phyloP scores from a whole-genome alignment of 2,329 filamentous ascomycete species.

The Cladosporium sp. region DNA sequence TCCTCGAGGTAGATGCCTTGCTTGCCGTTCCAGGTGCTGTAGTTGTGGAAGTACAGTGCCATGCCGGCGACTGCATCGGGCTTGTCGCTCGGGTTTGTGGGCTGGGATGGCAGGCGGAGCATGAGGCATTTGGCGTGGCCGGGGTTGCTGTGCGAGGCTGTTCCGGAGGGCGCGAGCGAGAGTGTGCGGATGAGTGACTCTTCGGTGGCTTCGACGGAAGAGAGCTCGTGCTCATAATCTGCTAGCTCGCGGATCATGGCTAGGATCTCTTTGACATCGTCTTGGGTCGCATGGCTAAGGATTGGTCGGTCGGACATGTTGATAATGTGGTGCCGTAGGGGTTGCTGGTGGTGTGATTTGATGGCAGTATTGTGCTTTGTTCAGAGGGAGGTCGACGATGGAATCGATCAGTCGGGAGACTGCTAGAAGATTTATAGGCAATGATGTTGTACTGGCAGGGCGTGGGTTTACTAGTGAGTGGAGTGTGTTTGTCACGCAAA shows the following conservation, averaged over 20 bases:
- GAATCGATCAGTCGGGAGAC: background rate
- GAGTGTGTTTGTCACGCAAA: constrained; percentile 5
- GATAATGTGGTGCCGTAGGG: background rate
- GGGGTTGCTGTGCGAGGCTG: constrained; percentile 36
- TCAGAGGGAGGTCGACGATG: background rate
- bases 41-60: constrained; percentile 93
- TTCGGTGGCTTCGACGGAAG: constrained; percentile 75
- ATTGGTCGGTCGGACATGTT: constrained; percentile 12
- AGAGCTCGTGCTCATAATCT: constrained; percentile 77
- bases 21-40: constrained; percentile 86
- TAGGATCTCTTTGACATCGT: constrained; percentile 82
- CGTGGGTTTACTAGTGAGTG: constrained; percentile 5
- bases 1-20: constrained; percentile 93
- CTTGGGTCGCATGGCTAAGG: constrained; percentile 13
- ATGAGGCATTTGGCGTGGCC: constrained; percentile 76
- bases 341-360: background rate
- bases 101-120: constrained; percentile 43
- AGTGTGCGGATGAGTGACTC: constrained; percentile 72
- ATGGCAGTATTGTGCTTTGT: background rate
- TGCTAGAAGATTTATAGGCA: background rate
- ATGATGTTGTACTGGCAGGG: constrained; percentile 13
- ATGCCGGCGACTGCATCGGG: constrained; percentile 62
- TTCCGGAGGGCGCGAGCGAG: constrained; percentile 62
- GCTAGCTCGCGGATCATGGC: constrained; percentile 81
- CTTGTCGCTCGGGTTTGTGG: constrained; percentile 45